A percentile compares a stretch with the other conserved stretches of the same genome.
phyloP scores from a whole-genome alignment of 2,329 filamentous ascomycete species.

The Ceratocystis ficicola region DNA sequence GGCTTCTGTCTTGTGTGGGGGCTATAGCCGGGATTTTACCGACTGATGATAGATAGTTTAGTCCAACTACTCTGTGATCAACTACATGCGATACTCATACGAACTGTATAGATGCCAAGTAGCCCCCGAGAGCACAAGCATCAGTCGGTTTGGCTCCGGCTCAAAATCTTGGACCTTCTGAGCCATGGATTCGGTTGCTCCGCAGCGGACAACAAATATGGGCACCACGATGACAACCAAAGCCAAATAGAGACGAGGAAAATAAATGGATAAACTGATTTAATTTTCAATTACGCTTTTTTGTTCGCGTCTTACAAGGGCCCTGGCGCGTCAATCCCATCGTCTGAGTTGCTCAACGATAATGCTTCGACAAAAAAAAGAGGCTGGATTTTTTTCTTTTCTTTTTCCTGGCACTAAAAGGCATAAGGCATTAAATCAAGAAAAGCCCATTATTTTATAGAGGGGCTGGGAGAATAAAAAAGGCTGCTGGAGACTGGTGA shows the following conservation, averaged over 20 bases:
- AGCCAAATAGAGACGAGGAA: neutral
- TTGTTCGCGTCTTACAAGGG: constrained; percentile 1
- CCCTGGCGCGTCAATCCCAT: neutral
- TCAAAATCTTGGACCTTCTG: neutral
- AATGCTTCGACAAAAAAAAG: neutral
- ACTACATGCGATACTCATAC: no score
- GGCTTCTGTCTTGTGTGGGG: neutral
- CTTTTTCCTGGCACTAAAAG: neutral
- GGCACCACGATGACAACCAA: neutral
- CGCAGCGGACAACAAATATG: constrained; percentile 1
- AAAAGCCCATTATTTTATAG: neutral
- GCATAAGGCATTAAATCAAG: neutral
- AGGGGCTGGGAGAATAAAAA: neutral
- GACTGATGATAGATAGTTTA: neutral
- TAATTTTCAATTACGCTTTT: neutral
- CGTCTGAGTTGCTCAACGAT: neutral
- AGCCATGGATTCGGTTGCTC: neutral
- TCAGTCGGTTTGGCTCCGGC: no score
- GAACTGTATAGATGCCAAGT: neutral
- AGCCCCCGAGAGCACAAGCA: neutral
- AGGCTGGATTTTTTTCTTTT: neutral
- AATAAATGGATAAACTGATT: neutral
- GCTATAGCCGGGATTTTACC: neutral
- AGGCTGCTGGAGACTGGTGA: neutral
- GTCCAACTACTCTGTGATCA: no score